Evolutionary conservation across 306 rosid genomes (phyloP), one percentile per base, ranked within the genome.

Genomic region (Pyrus betulifolia): DNA sequence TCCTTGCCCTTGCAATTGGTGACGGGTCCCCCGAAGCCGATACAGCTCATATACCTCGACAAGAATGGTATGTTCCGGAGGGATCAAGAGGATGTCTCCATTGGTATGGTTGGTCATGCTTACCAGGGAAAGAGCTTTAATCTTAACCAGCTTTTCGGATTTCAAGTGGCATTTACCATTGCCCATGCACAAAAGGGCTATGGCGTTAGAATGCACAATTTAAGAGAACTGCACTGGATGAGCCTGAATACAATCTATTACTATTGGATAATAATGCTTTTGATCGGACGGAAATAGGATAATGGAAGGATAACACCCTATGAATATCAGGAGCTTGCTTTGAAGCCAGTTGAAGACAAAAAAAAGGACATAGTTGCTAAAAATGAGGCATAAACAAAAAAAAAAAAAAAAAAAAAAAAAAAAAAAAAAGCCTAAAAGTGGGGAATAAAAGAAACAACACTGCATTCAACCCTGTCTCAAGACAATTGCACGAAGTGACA

Each of bases 1-100:
- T 71, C 81, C 14, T 64, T 81, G 45, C 10, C 84, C 3, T 52
- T 81, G 0, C 33, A 84, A 4, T 78, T 88, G 44, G 96, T n/a
- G n/a, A n/a, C n/a, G n/a, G n/a, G 95, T 3, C 93, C 95, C 0
- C 88, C 92, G 27, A 85, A 93, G 88, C 95, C 96, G 11, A 85
- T 92, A 17, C 91, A 96, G 0, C 83, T 94, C 7, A 89, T 95
- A 19, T 95, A 87, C 83, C 83, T 84, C 76, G 96, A 95, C 55
- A 96, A 90, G 59, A 90, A 91, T 45, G 97, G 98, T 2, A 86
- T 85, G 96, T 91, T 94, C 75, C 87, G 81, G 40, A 94, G 89
- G 94, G 96, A 93, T 90, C 97, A 97, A 3, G 96, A 90, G 76
- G 97, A 91, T 30, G 96, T 94, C 19, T 97, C 91, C 33, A 31